phyloP scores from a whole-genome alignment of 768 basidiomycete genomes.

The Polyporus arcularius region DNA sequence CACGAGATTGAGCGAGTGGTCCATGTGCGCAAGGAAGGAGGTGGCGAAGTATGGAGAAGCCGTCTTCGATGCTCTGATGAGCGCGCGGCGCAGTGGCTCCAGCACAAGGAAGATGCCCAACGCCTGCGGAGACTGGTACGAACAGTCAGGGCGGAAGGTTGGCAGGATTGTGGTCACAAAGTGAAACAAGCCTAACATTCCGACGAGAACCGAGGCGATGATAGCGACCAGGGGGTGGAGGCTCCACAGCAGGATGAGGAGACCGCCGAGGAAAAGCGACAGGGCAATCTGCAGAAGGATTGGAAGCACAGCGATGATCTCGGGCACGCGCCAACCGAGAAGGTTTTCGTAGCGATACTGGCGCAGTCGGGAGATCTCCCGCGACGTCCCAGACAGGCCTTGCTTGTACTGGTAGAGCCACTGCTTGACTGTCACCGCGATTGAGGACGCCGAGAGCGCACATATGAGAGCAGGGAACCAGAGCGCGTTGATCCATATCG shows the following conservation, averaged over 20 bases:
- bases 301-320: slow-evolving; percentile 8
- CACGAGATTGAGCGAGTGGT: too few relatives aligned
- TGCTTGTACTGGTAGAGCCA: slow-evolving; percentile 16
- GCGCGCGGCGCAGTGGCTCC: too few relatives aligned
- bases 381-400: slow-evolving; percentile 17
- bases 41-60: too few relatives aligned
- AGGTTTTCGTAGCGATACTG: slow-evolving; percentile 22
- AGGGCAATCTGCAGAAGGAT: slow-evolving; percentile 15
- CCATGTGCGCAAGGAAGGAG: too few relatives aligned
- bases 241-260: slow-evolving; percentile 22
- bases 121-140: too few relatives aligned
- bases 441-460: slow-evolving; percentile 9
- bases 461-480: slow-evolving; percentile 18
- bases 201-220: slow-evolving; percentile 3
- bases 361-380: slow-evolving; percentile 15
- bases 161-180: slow-evolving; percentile 9
- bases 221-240: slow-evolving; percentile 12
- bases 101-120: too few relatives aligned
- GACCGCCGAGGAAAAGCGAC: slow-evolving; percentile 14
- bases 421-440: slow-evolving; percentile 16
- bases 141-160: too few relatives aligned
- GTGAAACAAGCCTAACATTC: neutral
- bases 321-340: slow-evolving; percentile 18
- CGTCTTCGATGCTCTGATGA: too few relatives aligned
- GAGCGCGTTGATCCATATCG: slow-evolving; percentile 12